Base-by-base conservation (phyloP, 2,329 filamentous ascomycete genomes). In the Epichloe hybrida region DNA sequence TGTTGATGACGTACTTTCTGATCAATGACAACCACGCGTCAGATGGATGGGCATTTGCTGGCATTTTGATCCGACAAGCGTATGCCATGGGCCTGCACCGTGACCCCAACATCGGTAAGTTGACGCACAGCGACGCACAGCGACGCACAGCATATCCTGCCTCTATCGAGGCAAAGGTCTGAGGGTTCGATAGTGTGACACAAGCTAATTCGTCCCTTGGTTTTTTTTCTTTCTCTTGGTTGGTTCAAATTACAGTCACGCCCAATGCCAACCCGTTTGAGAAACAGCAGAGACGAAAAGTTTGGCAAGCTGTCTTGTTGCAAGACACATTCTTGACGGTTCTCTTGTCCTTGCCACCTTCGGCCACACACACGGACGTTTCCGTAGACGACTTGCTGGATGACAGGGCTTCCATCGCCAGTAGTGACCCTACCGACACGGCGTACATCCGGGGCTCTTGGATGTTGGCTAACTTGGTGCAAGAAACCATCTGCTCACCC, bases 21-120 rank as follows among this genome's bases (percentile, higher is more conserved):
- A 89, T 90, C 70, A 91, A 91, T 59, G 86, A 91, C 64, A 89
- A 89, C 59, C 86, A 90, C 59, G 85, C 85, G 4, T 86, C 83
- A 0, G 86, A 91, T 62, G 86, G 86, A 1, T 91, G 86, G 81
- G 83, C 85, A 0, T 91, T 89, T 70, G 84, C 83, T 0, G 86
- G 86, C 5, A 83, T 91, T 27, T 66, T 88, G 21, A 81, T 88
- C 56, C 76, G 86, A 27, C 86, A 91, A 65, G 80, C 86, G 0
- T 90, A 89, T 59, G 86, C 86, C 23, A 86, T 91, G 81, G 84
- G 86, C 0, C 66, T 91, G 12, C 85, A 91, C 62, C 80, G 86
- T 15, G 85, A 90, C 59, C 86, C 86, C 0, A 86, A 88, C 52
- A 81, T 87, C 53, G 82, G 74, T 76, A 65, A 50, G 66, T 51